phyloP scores from a whole-genome alignment of 2,329 filamentous ascomycete genomes.

The Fusarium musae region DNA sequence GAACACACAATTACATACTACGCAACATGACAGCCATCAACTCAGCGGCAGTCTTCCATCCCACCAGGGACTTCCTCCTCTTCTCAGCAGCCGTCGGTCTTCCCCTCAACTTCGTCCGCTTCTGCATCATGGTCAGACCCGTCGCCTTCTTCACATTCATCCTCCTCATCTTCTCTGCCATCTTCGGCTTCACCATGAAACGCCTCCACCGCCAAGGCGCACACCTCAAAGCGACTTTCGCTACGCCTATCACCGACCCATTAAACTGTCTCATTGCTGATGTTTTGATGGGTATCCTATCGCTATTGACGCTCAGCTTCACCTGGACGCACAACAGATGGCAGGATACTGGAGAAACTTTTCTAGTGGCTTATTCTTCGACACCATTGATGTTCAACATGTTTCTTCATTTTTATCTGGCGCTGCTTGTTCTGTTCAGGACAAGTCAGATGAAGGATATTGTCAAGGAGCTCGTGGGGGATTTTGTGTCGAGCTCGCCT shows the following conservation, averaged over 20 bases:
- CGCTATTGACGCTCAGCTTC: background rate
- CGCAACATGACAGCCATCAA: background rate
- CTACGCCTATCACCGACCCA: background rate
- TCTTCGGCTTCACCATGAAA: background rate
- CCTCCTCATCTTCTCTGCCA: background rate
- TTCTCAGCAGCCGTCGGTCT: background rate
- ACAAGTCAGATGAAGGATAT: background rate
- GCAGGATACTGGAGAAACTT: background rate
- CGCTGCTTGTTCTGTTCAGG: background rate
- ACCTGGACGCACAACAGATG: background rate
- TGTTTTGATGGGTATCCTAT: background rate
- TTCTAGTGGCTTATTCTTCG: background rate
- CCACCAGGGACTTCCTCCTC: background rate
- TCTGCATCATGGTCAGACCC: background rate
- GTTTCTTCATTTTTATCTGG: conserved; percentile 3
- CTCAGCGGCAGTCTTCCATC: background rate
- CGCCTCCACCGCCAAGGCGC: background rate
- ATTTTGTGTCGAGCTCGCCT: background rate
- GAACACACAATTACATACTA: background rate
- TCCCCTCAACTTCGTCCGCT: conserved; percentile 7
- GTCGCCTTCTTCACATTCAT: background rate
- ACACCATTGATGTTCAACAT: background rate
- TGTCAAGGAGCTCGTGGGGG: background rate
- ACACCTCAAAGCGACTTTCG: background rate
- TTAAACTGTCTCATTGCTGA: background rate